These are phyloP conservation scores for Salvia sclarea DNA, from an alignment of 305 asterid genomes.

Conservation along the genomic window DNA sequence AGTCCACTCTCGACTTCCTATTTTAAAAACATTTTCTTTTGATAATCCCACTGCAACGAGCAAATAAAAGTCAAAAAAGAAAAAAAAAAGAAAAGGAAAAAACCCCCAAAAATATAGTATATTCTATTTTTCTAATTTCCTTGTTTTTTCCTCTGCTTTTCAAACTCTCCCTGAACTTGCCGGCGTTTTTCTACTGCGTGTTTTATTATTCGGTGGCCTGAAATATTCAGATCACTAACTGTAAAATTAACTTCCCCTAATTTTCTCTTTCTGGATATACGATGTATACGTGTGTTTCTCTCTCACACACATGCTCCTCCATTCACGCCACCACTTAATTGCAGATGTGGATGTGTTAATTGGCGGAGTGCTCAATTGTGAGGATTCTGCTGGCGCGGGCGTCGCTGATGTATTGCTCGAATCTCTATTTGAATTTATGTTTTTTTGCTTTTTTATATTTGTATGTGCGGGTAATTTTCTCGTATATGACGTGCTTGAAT, in stretches of 20 bases:
- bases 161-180: slow-evolving; percentile 40
- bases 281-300: slow-evolving; percentile 3
- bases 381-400: slow-evolving; percentile 42
- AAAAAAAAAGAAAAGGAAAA: neutral
- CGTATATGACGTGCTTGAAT: slow-evolving; percentile 29
- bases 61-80: slow-evolving; percentile 4
- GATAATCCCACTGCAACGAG: slow-evolving; percentile 37
- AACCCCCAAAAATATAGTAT: slow-evolving; percentile 1
- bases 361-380: slow-evolving; percentile 42
- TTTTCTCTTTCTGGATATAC: slow-evolving; percentile 21
- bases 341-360: slow-evolving; percentile 36
- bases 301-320: slow-evolving; percentile 28
- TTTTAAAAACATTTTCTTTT: slow-evolving; percentile 26
- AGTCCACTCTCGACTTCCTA: slow-evolving; percentile 28
- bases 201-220: slow-evolving; percentile 29
- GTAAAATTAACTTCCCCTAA: slow-evolving; percentile 21
- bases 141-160: slow-evolving; percentile 22
- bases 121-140: neutral
- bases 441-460: neutral
- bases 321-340: slow-evolving; percentile 38
- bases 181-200: slow-evolving; percentile 44
- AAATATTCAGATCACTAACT: slow-evolving; percentile 35
- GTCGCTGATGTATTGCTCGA: slow-evolving; percentile 31
- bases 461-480: slow-evolving; percentile 13
- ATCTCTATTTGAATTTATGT: neutral